Evolutionary conservation across 805 yeast genomes (phyloP), one percentile per base, ranked within the genome.

Genomic region (Komagataella ulmi): DNA sequence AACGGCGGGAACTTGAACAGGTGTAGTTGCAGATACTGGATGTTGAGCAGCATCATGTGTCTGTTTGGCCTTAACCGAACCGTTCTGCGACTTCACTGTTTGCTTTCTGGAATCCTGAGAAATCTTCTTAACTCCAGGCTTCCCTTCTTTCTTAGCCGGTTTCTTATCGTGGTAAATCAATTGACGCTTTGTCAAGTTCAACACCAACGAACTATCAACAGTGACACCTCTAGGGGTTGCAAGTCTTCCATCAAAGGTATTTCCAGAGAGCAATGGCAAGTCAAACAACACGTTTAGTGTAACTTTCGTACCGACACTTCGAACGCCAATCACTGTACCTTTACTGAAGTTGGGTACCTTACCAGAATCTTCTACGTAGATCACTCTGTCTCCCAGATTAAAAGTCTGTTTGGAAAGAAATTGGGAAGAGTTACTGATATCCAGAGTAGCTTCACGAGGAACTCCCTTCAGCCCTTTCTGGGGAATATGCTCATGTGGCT

Each of bases 351-450:
- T 67, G 24, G 97, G 96, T 14, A 90, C 96, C 61, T 87, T 88
- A 50, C 98, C 98, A 21, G 86, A 80, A 58, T 83, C 86, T 58
- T 85, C 84, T 19, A 88, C 85, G 57, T 87, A 89, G 21, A 86
- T 76, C 30, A 93, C 88, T 54, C 99, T 78, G 61, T 93, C 97
- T 59, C 99, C 99, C 19, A 93, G 72, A 24, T 77, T 75, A 63
- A 93, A 93, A 48, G 73, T 68, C 69, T 93, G 99, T 45, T 75
- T 74, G 52, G 84, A 77, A 57, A 93, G 73, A 56, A 81, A 72
- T 59, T 84, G 82, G 61, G 77, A 78, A 0, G 96, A 87, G 45
- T 75, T 79, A 30, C 77, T 67, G 6, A 97, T 91, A 58, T 85
- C 80, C 54, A 93, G 70, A 24, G 93, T 75, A 0, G 97, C 96